Conservation (phyloP, 139 green algal species). For the Tetradesmus obliquus region DNA sequence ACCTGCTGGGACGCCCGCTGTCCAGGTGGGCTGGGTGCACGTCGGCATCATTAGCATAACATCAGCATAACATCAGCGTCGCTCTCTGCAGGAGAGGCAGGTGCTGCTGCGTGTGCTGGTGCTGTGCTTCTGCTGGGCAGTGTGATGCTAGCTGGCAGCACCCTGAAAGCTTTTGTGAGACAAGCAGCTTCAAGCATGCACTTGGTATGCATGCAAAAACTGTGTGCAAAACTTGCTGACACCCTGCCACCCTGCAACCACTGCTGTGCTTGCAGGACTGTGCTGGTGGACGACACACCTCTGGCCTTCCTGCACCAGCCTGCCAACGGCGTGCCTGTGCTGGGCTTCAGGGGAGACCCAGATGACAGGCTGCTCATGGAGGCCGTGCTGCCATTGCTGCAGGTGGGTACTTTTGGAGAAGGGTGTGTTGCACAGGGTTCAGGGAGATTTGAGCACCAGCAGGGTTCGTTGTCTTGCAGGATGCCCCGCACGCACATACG, state of each 20-base stretch:
- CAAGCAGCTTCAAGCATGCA: no score
- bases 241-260: no score
- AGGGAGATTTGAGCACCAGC: background rate
- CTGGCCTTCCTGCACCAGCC: constrained; percentile 91
- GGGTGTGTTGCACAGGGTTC: constrained; percentile 57
- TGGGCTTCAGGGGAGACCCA: constrained; percentile 83
- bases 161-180: no score
- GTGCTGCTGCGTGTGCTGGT: background rate
- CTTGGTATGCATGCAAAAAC: no score
- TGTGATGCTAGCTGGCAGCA: no score
- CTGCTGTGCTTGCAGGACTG: constrained; percentile 56
- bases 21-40: background rate
- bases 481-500: background rate
- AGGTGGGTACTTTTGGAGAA: constrained; percentile 51
- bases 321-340: constrained; percentile 89
- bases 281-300: constrained; percentile 94
- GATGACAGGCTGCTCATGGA: constrained; percentile 86
- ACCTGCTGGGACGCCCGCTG: constrained; percentile 70
- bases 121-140: background rate
- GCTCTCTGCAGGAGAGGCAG: no score
- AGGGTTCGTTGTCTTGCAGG: background rate
- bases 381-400: constrained; percentile 85
- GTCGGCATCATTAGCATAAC: background rate
- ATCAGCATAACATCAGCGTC: no score
- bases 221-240: no score